phyloP scores from a whole-genome alignment of 495 filamentous ascomycete genomes.

The Aspergillus diversus region DNA sequence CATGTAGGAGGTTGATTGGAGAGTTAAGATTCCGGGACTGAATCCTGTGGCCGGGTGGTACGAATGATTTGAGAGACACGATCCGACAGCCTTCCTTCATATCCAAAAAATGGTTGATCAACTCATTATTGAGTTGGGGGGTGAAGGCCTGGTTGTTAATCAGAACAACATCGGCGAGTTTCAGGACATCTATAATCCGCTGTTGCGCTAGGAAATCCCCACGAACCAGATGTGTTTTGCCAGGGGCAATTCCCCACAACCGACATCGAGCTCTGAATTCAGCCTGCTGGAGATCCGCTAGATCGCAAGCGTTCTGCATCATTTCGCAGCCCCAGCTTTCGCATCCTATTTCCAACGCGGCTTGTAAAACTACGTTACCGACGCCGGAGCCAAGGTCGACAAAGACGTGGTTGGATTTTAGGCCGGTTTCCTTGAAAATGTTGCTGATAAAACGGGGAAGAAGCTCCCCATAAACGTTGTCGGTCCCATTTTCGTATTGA shows the following conservation, averaged over 20 bases:
- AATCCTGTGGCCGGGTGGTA: conserved; percentile 70
- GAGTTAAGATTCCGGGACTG: conserved; percentile 70
- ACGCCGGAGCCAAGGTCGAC: conserved; percentile 95
- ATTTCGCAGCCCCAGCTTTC: conserved; percentile 97
- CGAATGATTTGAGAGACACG: conserved; percentile 82
- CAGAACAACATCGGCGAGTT: conserved; percentile 86
- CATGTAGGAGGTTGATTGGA: conserved; percentile 76
- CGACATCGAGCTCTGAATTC: conserved; percentile 84
- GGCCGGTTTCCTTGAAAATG: conserved; percentile 75
- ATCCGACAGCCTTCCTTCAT: conserved; percentile 90
- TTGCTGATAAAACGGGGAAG: conserved; percentile 79
- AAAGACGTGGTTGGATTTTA: conserved; percentile 82
- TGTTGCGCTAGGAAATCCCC: conserved; percentile 84
- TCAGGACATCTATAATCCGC: conserved; percentile 69
- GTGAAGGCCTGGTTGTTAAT: conserved; percentile 98
- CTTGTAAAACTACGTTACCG: conserved; percentile 93
- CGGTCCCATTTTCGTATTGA: conserved; percentile 82
- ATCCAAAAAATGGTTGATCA: conserved; percentile 91
- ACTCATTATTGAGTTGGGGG: conserved; percentile 78
- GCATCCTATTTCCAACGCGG: conserved; percentile 89
- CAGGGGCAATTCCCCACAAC: conserved; percentile 84
- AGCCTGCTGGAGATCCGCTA: conserved; percentile 82
- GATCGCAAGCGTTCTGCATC: conserved; percentile 82
- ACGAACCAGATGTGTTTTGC: conserved; percentile 75
- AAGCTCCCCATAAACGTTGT: conserved; percentile 94